Evolutionary conservation across 2,329 filamentous ascomycete genomes (phyloP), one percentile per base, ranked within the genome.

Genomic region (Chrysosporium keratinophilum): DNA sequence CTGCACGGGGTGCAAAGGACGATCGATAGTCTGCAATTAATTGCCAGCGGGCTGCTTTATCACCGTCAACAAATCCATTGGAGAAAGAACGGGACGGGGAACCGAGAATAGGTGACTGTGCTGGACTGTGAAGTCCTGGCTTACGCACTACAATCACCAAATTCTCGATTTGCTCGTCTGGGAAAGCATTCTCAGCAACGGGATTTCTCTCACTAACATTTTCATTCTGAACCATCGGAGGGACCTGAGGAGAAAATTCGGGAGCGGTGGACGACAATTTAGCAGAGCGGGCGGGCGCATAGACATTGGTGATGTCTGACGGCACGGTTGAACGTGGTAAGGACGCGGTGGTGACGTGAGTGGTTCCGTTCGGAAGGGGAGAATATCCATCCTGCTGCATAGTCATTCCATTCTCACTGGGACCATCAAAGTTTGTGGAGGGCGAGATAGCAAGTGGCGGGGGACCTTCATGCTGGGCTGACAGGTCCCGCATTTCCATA

Each of bases 381-480:
- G 54, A 49, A 33, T 63, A 59, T 37, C 59, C 61, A 52, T 70
- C 65, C 44, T 61, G 51, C 40, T 66, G 59, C 62, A 43, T 66
- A 64, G 50, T 63, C 63, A 34, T 58, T 60, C 35, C 62, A 40
- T 68, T 73, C 42, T 68, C 66, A 31, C 78, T 79, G 2, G 57
- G 58, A 56, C 64, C 64, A 50, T 59, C 60, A 39, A 58, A 48
- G 43, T 56, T 57, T 17, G 60, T 55, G 17, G 55, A 42, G 5
- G 62, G 56, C 9, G 61, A 43, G 69, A 69, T 40, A 69, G 73
- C 14, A 65, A 66, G 45, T 68, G 70, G 69, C 37, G 72, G 67
- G n/a, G 81, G 80, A 7, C 89, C 89, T 15, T 85, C 79, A 62
- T 85, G 86, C 65, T 85, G 87, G 39, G 87, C 87, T 17, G 80